Base-by-base conservation (phyloP, 2,329 filamentous ascomycete genomes). In the Penicillium concentricum region DNA sequence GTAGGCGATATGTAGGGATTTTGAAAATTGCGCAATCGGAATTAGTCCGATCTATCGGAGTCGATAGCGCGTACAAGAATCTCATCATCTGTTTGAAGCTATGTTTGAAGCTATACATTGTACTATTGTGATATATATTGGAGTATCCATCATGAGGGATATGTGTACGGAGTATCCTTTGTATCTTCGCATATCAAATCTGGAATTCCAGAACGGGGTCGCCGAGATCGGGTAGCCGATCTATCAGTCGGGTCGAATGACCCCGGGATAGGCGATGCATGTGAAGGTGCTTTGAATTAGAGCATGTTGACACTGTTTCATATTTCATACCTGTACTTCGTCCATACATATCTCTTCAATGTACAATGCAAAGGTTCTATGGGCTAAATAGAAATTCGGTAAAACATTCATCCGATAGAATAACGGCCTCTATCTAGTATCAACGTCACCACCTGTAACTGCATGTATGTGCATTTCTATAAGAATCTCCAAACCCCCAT, bases 331-430 rank as follows among this genome's bases (percentile, higher is more conserved):
- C n/a, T 9, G 4, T 12, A 18, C 5, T 4, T 12, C 12, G 32
- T 32, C 8, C 2, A 10, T 13, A 32, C 10, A 9, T 30, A 9
- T 7, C 9, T 13, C 9, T 32, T 15, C 30, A 32, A 32, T 32
- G 32, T 35, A 4, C 15, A 15, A 16, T 43, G 22, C 15, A 10
- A 43, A 24, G 15, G 41, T 6, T 42, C 4, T 3, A 24, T 42
- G 9, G 22, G 16, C n/a, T 13, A 42, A 24, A 20, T 20, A 28
- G 24, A 22, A 37, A 15, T 24, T 57, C 56, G 62, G 63, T 56
- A 64, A 63, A 65, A 58, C 35, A 58, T 65, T 61, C 58, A 57
- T 61, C 62, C 62, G 64, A 32, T 13, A n/a, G 1, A 35, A 37
- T 43, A 13, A 34, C 30, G 39, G 39, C 28, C 46, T 26, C 24